A percentile compares a stretch with the other conserved stretches of the same genome.
These are phyloP conservation scores for Thermomucor indicae-seudaticae DNA, from an alignment of 371 early-diverging fungal species.

Conservation along the genomic window DNA sequence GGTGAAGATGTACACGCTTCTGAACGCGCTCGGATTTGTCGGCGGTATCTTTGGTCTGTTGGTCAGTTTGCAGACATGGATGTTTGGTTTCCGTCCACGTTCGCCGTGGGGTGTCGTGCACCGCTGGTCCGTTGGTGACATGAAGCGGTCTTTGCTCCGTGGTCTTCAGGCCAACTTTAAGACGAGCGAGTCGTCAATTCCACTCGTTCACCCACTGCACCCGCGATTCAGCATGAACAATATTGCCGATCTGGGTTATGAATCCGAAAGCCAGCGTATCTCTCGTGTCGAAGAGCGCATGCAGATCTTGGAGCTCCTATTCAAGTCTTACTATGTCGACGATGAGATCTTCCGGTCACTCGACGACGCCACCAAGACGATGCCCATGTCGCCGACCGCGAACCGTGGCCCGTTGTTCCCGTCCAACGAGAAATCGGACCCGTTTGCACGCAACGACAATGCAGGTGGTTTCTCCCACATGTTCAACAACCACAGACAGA, in stretches of 20 bases:
- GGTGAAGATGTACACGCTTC: slow-evolving; percentile 43
- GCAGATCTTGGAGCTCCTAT: slow-evolving; percentile 28
- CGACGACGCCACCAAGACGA: slow-evolving; percentile 23
- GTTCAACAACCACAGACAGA: slow-evolving; percentile 40
- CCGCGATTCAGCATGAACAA: slow-evolving; percentile 33
- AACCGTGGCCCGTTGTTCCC: slow-evolving; percentile 1
- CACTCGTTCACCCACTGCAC: slow-evolving; percentile 43
- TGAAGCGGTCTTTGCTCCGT: slow-evolving; percentile 35
- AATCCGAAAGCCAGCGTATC: slow-evolving; percentile 18
- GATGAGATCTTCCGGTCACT: slow-evolving; percentile 42
- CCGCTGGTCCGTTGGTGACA: slow-evolving; percentile 44
- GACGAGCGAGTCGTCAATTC: slow-evolving; percentile 37
- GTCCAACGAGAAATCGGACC: background rate
- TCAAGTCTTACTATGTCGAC: slow-evolving; percentile 38
- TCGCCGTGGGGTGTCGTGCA: slow-evolving; percentile 51
- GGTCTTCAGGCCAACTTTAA: slow-evolving; percentile 38
- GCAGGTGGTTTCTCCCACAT: slow-evolving; percentile 40
- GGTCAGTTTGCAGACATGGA: slow-evolving; percentile 39
- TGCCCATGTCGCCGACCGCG: slow-evolving; percentile 2
- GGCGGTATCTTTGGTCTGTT: slow-evolving; percentile 49
- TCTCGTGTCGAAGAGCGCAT: slow-evolving; percentile 25
- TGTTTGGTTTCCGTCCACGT: slow-evolving; percentile 47
- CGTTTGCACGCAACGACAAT: slow-evolving; percentile 8
- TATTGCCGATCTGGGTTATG: slow-evolving; percentile 13
- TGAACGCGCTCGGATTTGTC: slow-evolving; percentile 46